Conservation (phyloP, 2,329 filamentous ascomycete species). For the Xylariaceae sp. region DNA sequence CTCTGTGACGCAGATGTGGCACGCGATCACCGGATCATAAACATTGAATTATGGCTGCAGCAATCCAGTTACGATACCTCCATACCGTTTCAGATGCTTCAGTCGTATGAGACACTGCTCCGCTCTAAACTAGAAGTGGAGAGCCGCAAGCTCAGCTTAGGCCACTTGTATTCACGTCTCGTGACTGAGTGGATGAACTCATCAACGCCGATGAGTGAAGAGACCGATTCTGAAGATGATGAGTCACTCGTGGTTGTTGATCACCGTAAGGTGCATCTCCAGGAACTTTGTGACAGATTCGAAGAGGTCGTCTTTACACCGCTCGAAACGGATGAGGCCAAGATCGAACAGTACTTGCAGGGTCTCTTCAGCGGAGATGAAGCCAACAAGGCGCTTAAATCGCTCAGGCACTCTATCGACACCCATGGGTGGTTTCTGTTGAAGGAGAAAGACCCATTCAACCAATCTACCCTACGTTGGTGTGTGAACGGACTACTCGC, state of each 20-base stretch:
- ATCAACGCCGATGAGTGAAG: conserved; percentile 22
- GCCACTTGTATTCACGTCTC: conserved; percentile 46
- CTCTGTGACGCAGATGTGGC: conserved; percentile 14
- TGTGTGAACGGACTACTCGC: conserved; percentile 49
- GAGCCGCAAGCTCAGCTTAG: conserved; percentile 45
- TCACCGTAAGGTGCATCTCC: conserved; percentile 45
- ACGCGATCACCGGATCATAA: conserved; percentile 29
- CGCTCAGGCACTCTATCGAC: conserved; percentile 25
- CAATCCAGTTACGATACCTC: conserved; percentile 48
- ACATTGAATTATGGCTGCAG: conserved; percentile 45
- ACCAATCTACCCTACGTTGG: conserved; percentile 38
- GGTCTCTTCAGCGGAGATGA: conserved; percentile 42
- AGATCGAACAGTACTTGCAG: conserved; percentile 43
- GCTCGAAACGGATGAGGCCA: conserved; percentile 41
- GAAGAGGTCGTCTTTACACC: conserved; percentile 48
- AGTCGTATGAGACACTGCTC: conserved; percentile 43
- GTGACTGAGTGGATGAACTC: conserved; percentile 50
- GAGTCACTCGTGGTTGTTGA: conserved; percentile 44
- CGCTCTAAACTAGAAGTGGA: conserved; percentile 44
- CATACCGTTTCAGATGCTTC: conserved; percentile 42
- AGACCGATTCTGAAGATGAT: conserved; percentile 9
- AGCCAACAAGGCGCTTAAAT: conserved; percentile 30
- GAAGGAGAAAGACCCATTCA: conserved; percentile 41
- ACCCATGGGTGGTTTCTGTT: conserved; percentile 32
- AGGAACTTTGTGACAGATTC: conserved; percentile 48